phyloP scores from a whole-genome alignment of 768 basidiomycete species.

The Psilocybe azurescens region DNA sequence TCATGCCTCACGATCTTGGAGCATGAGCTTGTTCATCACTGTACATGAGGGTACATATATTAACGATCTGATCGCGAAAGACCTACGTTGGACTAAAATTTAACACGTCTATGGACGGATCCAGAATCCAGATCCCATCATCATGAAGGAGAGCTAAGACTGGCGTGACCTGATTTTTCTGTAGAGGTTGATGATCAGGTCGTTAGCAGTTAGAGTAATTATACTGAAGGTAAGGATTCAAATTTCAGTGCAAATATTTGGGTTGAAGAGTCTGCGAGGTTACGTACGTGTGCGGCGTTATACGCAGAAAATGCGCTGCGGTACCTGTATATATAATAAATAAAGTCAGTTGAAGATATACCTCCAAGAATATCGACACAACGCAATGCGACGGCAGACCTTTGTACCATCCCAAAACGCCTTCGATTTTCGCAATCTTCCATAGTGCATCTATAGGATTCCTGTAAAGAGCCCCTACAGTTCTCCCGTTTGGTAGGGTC shows the following conservation, averaged over 20 bases:
- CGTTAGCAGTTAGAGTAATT: background rate
- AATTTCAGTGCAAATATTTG: background rate
- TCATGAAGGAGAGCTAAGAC: background rate
- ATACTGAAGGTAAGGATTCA: background rate
- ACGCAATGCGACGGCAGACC: background rate
- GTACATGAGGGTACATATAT: background rate
- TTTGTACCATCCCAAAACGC: conserved; percentile 3
- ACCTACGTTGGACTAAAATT: background rate
- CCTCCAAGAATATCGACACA: background rate
- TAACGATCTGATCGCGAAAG: background rate
- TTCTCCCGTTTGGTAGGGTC: background rate
- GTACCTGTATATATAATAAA: background rate
- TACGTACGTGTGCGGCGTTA: conserved; percentile 1
- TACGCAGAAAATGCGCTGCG: background rate
- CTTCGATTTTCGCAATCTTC: background rate
- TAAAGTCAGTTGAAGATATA: background rate
- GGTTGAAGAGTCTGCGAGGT: background rate
- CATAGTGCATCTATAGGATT: background rate
- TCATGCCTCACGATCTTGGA: too few relatives aligned
- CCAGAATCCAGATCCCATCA: background rate
- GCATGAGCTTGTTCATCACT: too few relatives aligned
- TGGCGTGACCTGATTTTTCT: background rate
- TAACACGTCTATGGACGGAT: background rate
- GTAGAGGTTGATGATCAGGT: background rate
- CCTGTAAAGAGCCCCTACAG: background rate